Conservation (phyloP, 1,284 basidiomycete genomes). For the Tetrapyrgos nigripes region DNA sequence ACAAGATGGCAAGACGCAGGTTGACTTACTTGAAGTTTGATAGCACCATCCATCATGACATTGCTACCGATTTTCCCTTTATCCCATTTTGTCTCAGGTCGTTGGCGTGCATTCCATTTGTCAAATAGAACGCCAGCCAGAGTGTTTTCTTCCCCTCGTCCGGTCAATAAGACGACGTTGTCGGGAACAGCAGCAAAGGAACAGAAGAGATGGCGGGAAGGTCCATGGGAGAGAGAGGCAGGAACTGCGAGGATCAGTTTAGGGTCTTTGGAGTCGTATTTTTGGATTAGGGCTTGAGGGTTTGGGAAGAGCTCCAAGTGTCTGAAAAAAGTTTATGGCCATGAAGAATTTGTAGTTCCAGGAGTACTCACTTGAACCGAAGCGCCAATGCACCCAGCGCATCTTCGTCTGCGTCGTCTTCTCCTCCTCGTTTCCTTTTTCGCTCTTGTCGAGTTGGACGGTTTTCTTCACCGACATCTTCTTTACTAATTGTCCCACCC, state of each 20-base stretch:
- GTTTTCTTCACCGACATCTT: constrained; percentile 83
- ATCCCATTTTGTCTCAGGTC: constrained; percentile 83
- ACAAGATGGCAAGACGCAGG: not conserved
- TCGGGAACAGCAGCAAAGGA: constrained; percentile 83
- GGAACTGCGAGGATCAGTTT: constrained; percentile 96
- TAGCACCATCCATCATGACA: constrained; percentile 74
- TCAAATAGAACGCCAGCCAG: constrained; percentile 84
- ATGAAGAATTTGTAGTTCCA: not conserved
- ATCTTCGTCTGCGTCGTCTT: constrained; percentile 75
- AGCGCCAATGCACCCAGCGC: constrained; percentile 79
- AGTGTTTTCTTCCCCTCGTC: constrained; percentile 80
- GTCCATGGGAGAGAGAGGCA: constrained; percentile 91
- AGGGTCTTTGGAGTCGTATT: constrained; percentile 85
- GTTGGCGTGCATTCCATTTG: constrained; percentile 85
- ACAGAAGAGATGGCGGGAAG: constrained; percentile 85
- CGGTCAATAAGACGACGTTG: constrained; percentile 87
- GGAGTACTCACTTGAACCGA: constrained; percentile 67
- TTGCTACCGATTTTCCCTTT: constrained; percentile 88
- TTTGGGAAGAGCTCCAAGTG: constrained; percentile 90
- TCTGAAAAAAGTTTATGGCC: constrained; percentile 45
- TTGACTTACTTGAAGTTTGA: constrained; percentile 70
- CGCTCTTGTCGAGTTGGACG: constrained; percentile 55
- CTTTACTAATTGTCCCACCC: constrained; percentile 90
- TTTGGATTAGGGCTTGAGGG: constrained; percentile 80
- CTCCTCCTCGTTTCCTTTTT: constrained; percentile 63